Conservation (phyloP, 179 eudicot species). For the Heliamphora pulchella region DNA sequence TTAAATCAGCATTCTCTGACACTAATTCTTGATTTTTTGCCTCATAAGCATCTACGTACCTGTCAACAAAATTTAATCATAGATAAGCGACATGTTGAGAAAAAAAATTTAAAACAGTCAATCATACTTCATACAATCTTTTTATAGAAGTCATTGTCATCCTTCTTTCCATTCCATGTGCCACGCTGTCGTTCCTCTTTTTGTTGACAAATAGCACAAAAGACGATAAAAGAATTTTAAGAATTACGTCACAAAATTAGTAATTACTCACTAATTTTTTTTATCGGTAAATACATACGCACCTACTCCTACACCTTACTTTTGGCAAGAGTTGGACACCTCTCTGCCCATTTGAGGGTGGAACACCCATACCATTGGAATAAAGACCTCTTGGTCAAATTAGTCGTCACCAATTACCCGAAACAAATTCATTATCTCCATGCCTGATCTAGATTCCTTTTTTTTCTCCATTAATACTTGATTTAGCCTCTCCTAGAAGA, state of each 20-base stretch:
- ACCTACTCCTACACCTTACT: no score
- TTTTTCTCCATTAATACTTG: conserved; percentile 96
- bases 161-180: conserved; percentile 98
- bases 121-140: conserved; percentile 65
- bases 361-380: conserved; percentile 13
- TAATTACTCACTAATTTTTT: no score
- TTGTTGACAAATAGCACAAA: conserved; percentile 29
- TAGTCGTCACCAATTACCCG: conserved; percentile 46
- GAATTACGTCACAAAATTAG: background rate
- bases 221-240: background rate
- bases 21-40: conserved; percentile 90
- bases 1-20: conserved; percentile 87
- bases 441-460: conserved; percentile 97
- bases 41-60: conserved; percentile 99
- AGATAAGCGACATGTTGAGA: conserved; percentile 11
- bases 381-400: background rate
- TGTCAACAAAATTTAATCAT: conserved; percentile 24
- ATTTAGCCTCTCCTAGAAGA: conserved; percentile 73
- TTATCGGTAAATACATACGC: no score
- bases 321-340: no score
- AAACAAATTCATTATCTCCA: conserved; percentile 98
- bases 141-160: conserved; percentile 90
- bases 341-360: no score
- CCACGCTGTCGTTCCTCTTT: conserved; percentile 99
- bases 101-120: conserved; percentile 3